Base-by-base conservation (phyloP, 1,284 basidiomycete species). In the Porphyrellus sp. region DNA sequence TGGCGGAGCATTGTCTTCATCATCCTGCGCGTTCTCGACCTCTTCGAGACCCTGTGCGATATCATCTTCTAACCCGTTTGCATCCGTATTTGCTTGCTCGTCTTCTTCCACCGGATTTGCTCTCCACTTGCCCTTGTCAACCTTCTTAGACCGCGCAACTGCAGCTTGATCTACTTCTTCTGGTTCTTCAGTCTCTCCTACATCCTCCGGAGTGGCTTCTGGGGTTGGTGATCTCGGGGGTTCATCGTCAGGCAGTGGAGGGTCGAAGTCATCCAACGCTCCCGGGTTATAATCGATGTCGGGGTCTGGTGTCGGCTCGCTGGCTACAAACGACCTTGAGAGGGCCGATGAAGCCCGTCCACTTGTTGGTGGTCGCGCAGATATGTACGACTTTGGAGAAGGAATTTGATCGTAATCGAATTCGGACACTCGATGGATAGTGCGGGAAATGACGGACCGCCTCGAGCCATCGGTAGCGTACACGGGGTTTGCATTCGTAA, bases 361-460 rank as follows among this genome's bases (percentile, higher is more conserved):
- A 39, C 71, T 72, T 24, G 68, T 59, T 5, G 74, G 72, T 40
- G 69, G 69, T 31, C 75, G 76, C 30, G 65, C 57, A 5, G 74
- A 64, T 24, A 63, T 59, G 33, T 72, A 71, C 20, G 72, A 70
- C 18, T 75, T 78, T 6, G 85, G 84, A 9, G 87, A 87, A 3
- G 87, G 86, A 0, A 89, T 74, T 41, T 76, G 70, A 67, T 89
- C 85, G 56, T 81, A 89, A 62, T 86, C 78, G 28, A 84, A 66
- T 16, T 78, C 77, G 21, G 82, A 80, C 5, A 70, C 72, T 24
- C 80, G 83, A 53, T 72, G 64, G 18, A 81, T 70, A 20, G 76
- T 71, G 6, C 83, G 79, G 21, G 78, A 76, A 3, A 77, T 75
- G n/a, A 75, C 72, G 12, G 72, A 70, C 27, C 79, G 78, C 42